Evolutionary conservation across 441 rosid genomes (phyloP).

Genomic region (Omphalea diandra): DNA sequence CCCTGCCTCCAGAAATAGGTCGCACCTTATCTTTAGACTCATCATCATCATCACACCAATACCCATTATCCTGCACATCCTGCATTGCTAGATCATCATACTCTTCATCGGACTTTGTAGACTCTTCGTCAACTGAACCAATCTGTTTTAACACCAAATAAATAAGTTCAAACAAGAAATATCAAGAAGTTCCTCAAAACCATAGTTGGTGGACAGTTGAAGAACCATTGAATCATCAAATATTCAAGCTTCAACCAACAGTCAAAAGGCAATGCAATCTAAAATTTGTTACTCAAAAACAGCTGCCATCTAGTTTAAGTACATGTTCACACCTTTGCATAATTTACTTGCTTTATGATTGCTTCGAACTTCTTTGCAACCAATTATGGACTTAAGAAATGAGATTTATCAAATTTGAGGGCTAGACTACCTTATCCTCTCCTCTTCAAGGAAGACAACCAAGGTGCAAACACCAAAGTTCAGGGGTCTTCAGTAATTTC

Average conservation of each 20-base stretch:
- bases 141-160: slow-evolving; percentile 42
- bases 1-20: slow-evolving; percentile 26
- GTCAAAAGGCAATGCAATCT: no score
- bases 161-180: background rate
- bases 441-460: no score
- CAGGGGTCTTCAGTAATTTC: background rate
- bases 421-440: no score
- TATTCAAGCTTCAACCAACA: no score
- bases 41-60: slow-evolving; percentile 53
- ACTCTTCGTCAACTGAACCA: slow-evolving; percentile 96
- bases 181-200: no score
- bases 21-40: slow-evolving; percentile 35
- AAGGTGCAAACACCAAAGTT: background rate
- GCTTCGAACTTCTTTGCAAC: background rate
- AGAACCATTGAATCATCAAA: no score
- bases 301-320: no score
- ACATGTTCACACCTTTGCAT: no score
- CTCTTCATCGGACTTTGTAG: slow-evolving; percentile 92
- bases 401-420: background rate
- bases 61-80: slow-evolving; percentile 57
- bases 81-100: slow-evolving; percentile 91
- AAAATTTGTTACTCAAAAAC: no score
- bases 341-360: no score
- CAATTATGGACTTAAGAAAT: background rate
- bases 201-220: no score